Conservation (phyloP, 139 green algal genomes). For the Closterium sp. region DNA sequence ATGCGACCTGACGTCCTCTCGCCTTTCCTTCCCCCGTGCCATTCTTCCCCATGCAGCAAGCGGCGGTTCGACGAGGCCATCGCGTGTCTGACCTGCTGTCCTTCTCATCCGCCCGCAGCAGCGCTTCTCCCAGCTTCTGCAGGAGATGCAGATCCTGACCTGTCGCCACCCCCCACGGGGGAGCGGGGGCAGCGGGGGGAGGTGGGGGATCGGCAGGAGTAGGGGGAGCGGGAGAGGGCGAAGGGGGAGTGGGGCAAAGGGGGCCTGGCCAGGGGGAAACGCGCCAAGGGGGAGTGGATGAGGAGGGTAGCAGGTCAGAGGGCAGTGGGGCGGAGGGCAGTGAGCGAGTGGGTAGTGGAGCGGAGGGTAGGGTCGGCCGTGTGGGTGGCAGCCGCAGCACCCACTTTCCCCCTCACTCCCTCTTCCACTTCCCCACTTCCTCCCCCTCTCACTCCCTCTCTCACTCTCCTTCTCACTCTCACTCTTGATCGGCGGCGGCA, state of each 20-base stretch:
- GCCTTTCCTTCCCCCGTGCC: neutral
- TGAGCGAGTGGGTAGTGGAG: too few relatives aligned
- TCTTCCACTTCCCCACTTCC: neutral
- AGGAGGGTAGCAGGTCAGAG: too few relatives aligned
- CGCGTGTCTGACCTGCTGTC: too few relatives aligned
- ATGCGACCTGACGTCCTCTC: neutral
- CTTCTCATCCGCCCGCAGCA: conserved; percentile 17
- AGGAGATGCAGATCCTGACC: conserved; percentile 15
- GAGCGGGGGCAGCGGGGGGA: neutral
- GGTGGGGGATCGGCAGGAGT: neutral
- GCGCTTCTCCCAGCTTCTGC: conserved; percentile 9
- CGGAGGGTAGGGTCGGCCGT: neutral
- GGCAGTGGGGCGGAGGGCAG: too few relatives aligned
- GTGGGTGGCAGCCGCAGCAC: too few relatives aligned
- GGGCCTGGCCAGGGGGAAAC: too few relatives aligned
- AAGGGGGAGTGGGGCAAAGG: too few relatives aligned
- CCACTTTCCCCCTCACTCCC: neutral
- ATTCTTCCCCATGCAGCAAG: neutral
- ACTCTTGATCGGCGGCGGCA: conserved; percentile 18
- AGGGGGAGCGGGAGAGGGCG: too few relatives aligned
- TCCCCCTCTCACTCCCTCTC: too few relatives aligned
- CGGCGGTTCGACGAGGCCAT: conserved; percentile 5
- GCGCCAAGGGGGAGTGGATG: too few relatives aligned
- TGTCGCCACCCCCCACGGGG: neutral
- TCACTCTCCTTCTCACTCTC: neutral